Conservation (phyloP, 2,329 filamentous ascomycete genomes). For the Hypoxylon sp. region DNA sequence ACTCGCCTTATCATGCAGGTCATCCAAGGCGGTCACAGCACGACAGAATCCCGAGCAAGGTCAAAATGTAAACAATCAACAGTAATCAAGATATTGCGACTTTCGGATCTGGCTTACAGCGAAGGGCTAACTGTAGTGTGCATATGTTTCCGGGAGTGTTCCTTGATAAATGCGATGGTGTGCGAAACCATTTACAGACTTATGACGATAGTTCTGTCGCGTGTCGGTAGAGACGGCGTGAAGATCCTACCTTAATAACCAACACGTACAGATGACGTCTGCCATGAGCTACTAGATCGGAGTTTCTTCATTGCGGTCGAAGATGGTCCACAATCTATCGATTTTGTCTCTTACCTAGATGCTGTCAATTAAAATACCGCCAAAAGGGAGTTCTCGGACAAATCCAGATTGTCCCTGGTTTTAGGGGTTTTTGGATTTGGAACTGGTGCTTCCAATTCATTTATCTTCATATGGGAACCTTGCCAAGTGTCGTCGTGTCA, state of each 20-base stretch:
- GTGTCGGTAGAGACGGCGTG: conserved; percentile 24
- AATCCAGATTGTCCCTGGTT: conserved; percentile 27
- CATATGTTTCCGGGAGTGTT: conserved; percentile 27
- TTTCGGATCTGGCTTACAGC: conserved; percentile 26
- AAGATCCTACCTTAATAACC: conserved; percentile 37
- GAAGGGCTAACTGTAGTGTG: conserved; percentile 18
- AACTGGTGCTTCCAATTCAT: conserved; percentile 24
- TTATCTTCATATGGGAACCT: conserved; percentile 21
- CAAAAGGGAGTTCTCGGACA: conserved; percentile 35
- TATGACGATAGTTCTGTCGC: conserved; percentile 40
- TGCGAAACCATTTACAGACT: conserved; percentile 36
- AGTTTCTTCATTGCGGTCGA: conserved; percentile 43
- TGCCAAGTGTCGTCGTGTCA: neutral
- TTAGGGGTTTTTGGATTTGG: conserved; percentile 13
- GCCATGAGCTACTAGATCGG: conserved; percentile 44
- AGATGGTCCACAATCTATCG: conserved; percentile 41
- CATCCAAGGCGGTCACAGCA: conserved; percentile 42
- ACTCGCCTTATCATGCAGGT: conserved; percentile 45
- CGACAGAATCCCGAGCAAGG: conserved; percentile 27
- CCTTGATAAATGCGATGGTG: conserved; percentile 24
- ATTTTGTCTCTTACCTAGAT: conserved; percentile 35
- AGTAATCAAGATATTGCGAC: conserved; percentile 37
- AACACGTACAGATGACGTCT: conserved; percentile 50
- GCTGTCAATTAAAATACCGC: conserved; percentile 31
- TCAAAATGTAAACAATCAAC: conserved; percentile 46